Conservation (phyloP, 805 yeast genomes). For the Kuraishia hungarica region DNA sequence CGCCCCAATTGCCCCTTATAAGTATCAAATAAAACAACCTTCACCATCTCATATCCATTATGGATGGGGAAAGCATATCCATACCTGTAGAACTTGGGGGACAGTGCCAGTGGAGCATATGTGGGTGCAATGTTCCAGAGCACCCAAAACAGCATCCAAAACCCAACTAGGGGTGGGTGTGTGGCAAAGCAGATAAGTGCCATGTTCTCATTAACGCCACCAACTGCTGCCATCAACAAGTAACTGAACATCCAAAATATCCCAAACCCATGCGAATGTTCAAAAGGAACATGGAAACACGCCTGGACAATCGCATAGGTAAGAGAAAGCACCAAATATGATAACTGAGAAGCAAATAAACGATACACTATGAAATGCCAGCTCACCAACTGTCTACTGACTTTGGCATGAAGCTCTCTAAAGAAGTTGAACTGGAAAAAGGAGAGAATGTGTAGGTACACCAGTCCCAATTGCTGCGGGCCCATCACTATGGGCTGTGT, state of each 20-base stretch:
- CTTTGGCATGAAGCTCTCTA: conserved; percentile 38
- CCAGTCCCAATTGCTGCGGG: conserved; percentile 63
- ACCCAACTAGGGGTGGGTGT: conserved; percentile 52
- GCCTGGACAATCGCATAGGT: conserved; percentile 53
- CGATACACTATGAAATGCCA: conserved; percentile 43
- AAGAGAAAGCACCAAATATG: conserved; percentile 45
- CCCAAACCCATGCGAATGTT: conserved; percentile 47
- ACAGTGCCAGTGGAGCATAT: conserved; percentile 48
- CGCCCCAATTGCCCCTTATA: conserved; percentile 53
- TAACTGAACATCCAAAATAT: conserved; percentile 61
- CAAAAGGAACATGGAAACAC: conserved; percentile 56
- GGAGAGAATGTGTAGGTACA: conserved; percentile 56
- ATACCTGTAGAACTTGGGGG: conserved; percentile 45
- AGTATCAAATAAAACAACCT: conserved; percentile 47
- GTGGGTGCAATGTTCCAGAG: conserved; percentile 57
- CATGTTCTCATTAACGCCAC: conserved; percentile 59
- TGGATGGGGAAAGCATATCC: conserved; percentile 65
- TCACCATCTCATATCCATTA: conserved; percentile 47
- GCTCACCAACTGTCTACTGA: conserved; percentile 37
- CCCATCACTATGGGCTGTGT: conserved; percentile 42
- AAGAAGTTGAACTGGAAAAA: conserved; percentile 60
- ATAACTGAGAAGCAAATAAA: conserved; percentile 35
- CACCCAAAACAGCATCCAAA: conserved; percentile 65
- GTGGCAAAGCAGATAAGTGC: conserved; percentile 38
- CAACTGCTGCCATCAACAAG: conserved; percentile 59